Evolutionary conservation across 176 grass and related monocot genomes (phyloP), one percentile per base, ranked within the genome.

Genomic region (Carex cristatella): DNA sequence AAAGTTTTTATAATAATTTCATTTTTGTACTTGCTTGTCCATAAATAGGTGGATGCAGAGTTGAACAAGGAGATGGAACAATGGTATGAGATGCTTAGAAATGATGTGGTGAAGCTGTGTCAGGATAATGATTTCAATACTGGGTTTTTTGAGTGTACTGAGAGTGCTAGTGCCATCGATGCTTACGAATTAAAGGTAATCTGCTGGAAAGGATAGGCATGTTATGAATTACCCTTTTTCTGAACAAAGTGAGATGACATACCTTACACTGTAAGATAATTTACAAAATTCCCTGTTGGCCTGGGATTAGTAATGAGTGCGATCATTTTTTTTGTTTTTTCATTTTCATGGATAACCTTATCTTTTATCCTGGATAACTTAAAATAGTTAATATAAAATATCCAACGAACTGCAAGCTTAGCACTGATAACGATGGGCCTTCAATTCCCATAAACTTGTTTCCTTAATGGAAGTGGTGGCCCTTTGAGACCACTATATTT

Each of bases 101-200:
- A 81, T n/a, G 95, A 98, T 42, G 86, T 94, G 70, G 82, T 98
- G 76, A 94, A 92, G 78, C 67, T 94, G 68, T 98, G 95, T 84
- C 91, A 93, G 69, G 92, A 94, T 61, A 93, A 91, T 81, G 94
- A 86, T 81, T 98, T 94, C 18, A 89, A 98, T 80, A 93, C 93
- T 11, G 95, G 95, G 4, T 98, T 98, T 85, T 98, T 98, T 90
- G 95, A 98, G 88, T 93, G 86, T 13, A 93, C 76, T 48, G 93
- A 94, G 61, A 98, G 85, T 92, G 90, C 85, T 69, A 86, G 89
- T 63, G 75, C 83, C 55, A 71, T 98, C 86, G 95, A 98, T 94
- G 95, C 95, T 46, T 98, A 98, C 66, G 95, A 98, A 64, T 89
- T 98, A 77, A 98, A 98, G 95, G 95, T 98, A 83, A 88, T 64